Evolutionary conservation across 768 basidiomycete species (phyloP).

Genomic region (Hebeloma cylindrosporum): DNA sequence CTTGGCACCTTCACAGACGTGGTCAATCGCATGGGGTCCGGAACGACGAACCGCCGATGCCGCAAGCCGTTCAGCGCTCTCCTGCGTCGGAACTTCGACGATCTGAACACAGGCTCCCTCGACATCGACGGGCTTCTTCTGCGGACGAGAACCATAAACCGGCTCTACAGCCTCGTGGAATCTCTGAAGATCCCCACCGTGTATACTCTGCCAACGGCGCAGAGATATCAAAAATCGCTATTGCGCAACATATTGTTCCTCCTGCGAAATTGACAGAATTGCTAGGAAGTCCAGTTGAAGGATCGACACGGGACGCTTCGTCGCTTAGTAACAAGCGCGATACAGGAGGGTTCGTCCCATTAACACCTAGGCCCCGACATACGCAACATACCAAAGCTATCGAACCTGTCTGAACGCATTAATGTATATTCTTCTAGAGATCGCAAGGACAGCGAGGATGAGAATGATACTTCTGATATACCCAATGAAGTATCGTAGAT

Average conservation of each 20-base stretch:
- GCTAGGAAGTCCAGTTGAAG: slow-evolving; percentile 8
- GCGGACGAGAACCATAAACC: slow-evolving; percentile 15
- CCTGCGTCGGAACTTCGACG: not conserved
- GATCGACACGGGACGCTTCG: too few relatives aligned
- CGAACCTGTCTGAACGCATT: too few relatives aligned
- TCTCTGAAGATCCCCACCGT: not conserved
- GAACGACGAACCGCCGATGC: slow-evolving; percentile 2
- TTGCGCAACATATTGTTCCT: slow-evolving; percentile 21
- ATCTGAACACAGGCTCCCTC: not conserved
- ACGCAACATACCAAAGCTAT: not conserved
- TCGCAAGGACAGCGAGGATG: too few relatives aligned
- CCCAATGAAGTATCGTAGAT: too few relatives aligned
- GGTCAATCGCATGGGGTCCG: slow-evolving; percentile 21
- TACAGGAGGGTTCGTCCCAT: slow-evolving; percentile 6
- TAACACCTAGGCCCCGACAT: slow-evolving; percentile 18
- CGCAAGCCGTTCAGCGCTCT: not conserved
- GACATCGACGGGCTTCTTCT: slow-evolving; percentile 19
- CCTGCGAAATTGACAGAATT: slow-evolving; percentile 15
- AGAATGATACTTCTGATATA: too few relatives aligned
- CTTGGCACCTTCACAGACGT: slow-evolving; percentile 21
- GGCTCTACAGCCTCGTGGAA: not conserved
- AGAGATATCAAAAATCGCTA: not conserved
- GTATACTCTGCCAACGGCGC: not conserved
- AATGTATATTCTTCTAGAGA: too few relatives aligned
- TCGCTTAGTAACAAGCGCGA: slow-evolving; percentile 9